Conservation (phyloP, 495 filamentous ascomycete genomes). For the Pyronema omphalodes region DNA sequence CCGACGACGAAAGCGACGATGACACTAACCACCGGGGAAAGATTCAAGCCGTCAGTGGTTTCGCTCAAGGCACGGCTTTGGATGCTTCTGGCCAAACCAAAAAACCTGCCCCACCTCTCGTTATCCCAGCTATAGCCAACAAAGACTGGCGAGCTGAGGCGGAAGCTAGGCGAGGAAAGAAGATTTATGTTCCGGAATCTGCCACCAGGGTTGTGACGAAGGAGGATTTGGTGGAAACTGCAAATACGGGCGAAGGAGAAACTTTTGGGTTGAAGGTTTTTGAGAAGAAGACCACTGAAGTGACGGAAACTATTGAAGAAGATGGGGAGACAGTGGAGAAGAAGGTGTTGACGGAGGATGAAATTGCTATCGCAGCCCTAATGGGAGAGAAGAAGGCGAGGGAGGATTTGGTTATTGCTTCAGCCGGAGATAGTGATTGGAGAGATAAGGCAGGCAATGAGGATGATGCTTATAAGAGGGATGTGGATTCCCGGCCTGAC, state of each 20-base stretch:
- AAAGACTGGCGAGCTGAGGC: constrained; percentile 54
- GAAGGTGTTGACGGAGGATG: constrained; percentile 40
- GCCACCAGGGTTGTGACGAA: constrained; percentile 1
- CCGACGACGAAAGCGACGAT: constrained; percentile 32
- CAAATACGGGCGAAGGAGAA: constrained; percentile 30
- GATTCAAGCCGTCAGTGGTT: constrained; percentile 38
- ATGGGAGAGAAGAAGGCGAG: constrained; percentile 33
- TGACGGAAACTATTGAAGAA: constrained; percentile 6
- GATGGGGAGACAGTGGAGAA: constrained; percentile 4
- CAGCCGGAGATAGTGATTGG: constrained; percentile 22
- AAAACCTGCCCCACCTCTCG: constrained; percentile 28
- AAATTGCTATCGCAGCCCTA: constrained; percentile 64
- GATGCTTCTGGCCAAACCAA: constrained; percentile 27
- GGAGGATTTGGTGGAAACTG: constrained; percentile 20
- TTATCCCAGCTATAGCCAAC: constrained; percentile 49
- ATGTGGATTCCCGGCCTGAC: constrained; percentile 54
- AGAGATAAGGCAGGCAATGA: constrained; percentile 32
- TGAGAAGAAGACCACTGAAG: constrained; percentile 29
- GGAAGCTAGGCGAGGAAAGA: constrained; percentile 13
- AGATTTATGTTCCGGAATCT: constrained; percentile 18
- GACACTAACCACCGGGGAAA: constrained; percentile 26
- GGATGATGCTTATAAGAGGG: constrained; percentile 46
- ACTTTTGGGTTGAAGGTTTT: constrained; percentile 33
- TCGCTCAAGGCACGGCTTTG: constrained; percentile 38
- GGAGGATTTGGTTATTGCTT: constrained; percentile 39